Percentiles rank a stretch among this genome's conserved stretches.
phyloP scores from a whole-genome alignment of 305 asterid genomes.

The Coffea humblotiana region DNA sequence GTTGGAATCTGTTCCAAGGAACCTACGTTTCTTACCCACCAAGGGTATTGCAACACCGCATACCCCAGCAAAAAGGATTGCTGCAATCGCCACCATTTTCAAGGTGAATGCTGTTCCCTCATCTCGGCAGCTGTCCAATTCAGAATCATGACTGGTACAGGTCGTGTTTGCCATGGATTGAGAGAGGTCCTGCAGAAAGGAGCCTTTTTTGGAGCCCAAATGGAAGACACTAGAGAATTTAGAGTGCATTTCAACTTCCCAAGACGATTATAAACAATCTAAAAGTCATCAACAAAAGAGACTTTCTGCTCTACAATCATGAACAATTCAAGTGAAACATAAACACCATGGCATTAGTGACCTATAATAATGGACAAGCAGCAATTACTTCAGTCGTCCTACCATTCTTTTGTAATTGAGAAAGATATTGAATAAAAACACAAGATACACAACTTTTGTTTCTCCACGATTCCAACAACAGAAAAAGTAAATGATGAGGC shows the following conservation, averaged over 20 bases:
- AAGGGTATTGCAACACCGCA: conserved; percentile 83
- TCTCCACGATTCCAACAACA: neutral
- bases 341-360: neutral
- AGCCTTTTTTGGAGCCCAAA: conserved; percentile 44
- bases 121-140: conserved; percentile 52
- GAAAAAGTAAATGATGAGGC: neutral
- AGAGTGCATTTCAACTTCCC: conserved; percentile 3
- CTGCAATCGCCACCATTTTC: conserved; percentile 64
- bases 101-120: conserved; percentile 59
- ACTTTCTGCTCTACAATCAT: neutral
- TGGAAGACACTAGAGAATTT: conserved; percentile 13
- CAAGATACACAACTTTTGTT: neutral
- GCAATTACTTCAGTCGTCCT: neutral
- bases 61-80: conserved; percentile 75
- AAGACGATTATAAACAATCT: neutral
- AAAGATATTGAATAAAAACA: neutral
- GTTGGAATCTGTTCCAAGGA: conserved; percentile 72
- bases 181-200: conserved; percentile 49
- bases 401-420: neutral
- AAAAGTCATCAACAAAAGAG: neutral
- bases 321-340: neutral
- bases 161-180: conserved; percentile 51
- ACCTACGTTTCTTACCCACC: conserved; percentile 73
- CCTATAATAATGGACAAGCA: neutral
- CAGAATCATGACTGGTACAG: conserved; percentile 43